Evolutionary conservation across 1,284 basidiomycete genomes (phyloP).

Genomic region (Moesziomyces sp.): DNA sequence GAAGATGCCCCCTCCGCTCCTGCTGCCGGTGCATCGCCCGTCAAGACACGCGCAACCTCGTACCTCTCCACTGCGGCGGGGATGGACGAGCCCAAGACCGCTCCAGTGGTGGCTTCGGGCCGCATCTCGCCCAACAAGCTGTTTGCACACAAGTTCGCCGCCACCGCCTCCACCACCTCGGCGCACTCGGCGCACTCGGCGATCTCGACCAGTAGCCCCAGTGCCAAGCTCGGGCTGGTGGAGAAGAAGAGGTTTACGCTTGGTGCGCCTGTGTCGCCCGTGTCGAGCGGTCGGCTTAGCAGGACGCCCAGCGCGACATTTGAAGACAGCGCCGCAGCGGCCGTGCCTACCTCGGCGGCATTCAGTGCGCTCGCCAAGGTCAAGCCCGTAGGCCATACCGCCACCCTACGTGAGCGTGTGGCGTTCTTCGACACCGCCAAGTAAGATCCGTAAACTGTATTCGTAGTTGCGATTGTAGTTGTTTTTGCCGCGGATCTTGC

Average conservation of each 20-base stretch:
- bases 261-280: slow-evolving; percentile 5
- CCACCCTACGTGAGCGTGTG: slow-evolving; percentile 47
- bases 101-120: slow-evolving; percentile 5
- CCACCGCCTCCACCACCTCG: slow-evolving; percentile 4
- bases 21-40: not conserved
- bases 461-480: not conserved
- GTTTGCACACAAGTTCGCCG: slow-evolving; percentile 34
- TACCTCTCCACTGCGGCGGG: not conserved
- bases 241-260: slow-evolving; percentile 49
- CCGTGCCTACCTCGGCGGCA: slow-evolving; percentile 15
- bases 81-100: not conserved
- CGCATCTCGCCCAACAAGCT: slow-evolving; percentile 46
- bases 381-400: slow-evolving; percentile 32
- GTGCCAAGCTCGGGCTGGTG: slow-evolving; percentile 25
- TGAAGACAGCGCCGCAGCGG: slow-evolving; percentile 2
- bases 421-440: slow-evolving; percentile 55
- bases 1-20: not conserved
- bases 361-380: slow-evolving; percentile 23
- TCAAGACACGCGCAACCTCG: not conserved
- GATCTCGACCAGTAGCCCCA: not conserved
- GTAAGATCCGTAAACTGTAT: slow-evolving; percentile 6
- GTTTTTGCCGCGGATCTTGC: too few species aligned
- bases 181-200: not conserved
- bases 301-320: slow-evolving; percentile 21
- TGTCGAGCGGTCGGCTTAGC: slow-evolving; percentile 11